A percentile compares a stretch with the other conserved stretches of the same genome.
phyloP scores from a whole-genome alignment of 495 filamentous ascomycete genomes.

The Cryomyces antarcticus region DNA sequence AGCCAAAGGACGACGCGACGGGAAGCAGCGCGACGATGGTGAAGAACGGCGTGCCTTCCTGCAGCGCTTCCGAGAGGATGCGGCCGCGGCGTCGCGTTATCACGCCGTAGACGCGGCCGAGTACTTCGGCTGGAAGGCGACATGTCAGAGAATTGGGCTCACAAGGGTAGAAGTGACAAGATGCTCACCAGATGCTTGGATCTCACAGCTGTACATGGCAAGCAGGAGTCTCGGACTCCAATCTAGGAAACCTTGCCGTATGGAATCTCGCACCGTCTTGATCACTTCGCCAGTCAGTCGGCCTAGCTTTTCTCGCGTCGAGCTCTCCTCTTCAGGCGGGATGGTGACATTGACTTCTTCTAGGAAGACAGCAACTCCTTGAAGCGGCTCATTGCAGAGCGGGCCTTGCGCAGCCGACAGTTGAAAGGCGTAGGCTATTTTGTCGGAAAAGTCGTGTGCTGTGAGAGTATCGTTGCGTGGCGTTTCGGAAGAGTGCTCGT shows the following conservation, averaged over 20 bases:
- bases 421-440: conserved; percentile 83
- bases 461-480: conserved; percentile 29
- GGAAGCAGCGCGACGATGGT: conserved; percentile 72
- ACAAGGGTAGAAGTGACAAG: not conserved
- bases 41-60: conserved; percentile 92
- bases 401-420: conserved; percentile 77
- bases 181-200: conserved; percentile 72
- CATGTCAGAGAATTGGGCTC: conserved; percentile 1
- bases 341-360: conserved; percentile 49
- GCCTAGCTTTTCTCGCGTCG: conserved; percentile 44
- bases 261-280: conserved; percentile 65
- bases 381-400: conserved; percentile 81
- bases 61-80: conserved; percentile 75
- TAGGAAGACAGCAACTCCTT: conserved; percentile 80
- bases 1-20: conserved; percentile 87
- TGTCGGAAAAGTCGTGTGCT: conserved; percentile 64
- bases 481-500: conserved; percentile 1
- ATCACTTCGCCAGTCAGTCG: conserved; percentile 82
- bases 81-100: conserved; percentile 78
- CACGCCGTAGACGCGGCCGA: conserved; percentile 84
- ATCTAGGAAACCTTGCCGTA: conserved; percentile 74
- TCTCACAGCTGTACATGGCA: conserved; percentile 97
- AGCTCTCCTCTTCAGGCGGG: conserved; percentile 29
- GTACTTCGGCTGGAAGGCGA: conserved; percentile 50
- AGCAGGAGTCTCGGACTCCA: conserved; percentile 87